Base-by-base conservation (phyloP, 163 green algal genomes). In the Coccomyxa subellipsoidea region DNA sequence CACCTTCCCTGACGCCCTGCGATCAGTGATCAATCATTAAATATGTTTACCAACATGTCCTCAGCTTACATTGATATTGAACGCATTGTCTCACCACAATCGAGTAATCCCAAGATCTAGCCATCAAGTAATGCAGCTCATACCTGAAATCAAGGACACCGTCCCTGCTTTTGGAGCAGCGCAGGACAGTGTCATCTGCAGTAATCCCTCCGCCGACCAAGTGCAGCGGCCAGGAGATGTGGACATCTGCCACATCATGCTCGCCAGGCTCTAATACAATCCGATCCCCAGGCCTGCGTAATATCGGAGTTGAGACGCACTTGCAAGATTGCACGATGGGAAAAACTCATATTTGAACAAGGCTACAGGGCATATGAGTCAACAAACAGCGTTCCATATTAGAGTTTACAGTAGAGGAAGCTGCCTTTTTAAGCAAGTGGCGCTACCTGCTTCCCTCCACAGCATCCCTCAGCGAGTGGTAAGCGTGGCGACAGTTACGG, bases 161-260 rank as follows among this genome's bases (percentile, higher is more conserved):
- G 66, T 21, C 38, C 7, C 8, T 79, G 73, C n/a, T 66, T 59
- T 36, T 5, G 10, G 73, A 23, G 73, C 38, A 36, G 36, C 37
- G 7, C 7, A 80, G 35, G 1, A 80, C 76, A 36, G 76, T 80
- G 38, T 80, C 76, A 15, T 54, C 76, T 38, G 76, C 9, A 4
- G 38, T 59, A 7, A 7, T 15, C 12, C 76, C 76, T 25, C 76
- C 76, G 2, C 76, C 76, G 31, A 80, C 38, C 25, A 80, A 38
- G 38, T 80, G 76, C 76, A 80, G 76, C 4, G 76, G 76, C 76
- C 76, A 80, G 25, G 10, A 70, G 32, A 80, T 69, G 23, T 70
- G 23, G 32, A 80, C 76, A n/a, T 80, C 38, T 34, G 1, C 25
- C 32, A 80, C 76, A 38, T 59, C 38, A 38, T 80, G 76, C 25